Conservation (phyloP, 495 filamentous ascomycete genomes). For the Hyaloscypha variabilis region DNA sequence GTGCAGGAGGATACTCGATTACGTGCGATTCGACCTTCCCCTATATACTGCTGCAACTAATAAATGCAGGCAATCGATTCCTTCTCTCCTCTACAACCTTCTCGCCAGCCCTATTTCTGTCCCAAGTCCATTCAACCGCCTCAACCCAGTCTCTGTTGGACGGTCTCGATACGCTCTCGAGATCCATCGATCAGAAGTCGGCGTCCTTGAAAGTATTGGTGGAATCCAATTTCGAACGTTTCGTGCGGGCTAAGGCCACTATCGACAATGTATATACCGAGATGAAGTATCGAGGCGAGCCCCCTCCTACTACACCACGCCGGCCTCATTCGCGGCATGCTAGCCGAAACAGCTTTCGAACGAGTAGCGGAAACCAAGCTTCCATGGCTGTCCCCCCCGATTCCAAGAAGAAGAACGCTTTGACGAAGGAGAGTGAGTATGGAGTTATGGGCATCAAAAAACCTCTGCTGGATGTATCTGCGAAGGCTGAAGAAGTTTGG, state of each 20-base stretch:
- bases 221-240: slow-evolving; percentile 96
- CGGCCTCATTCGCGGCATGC: slow-evolving; percentile 58
- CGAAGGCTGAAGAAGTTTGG: slow-evolving; percentile 96
- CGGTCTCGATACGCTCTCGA: slow-evolving; percentile 80
- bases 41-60: slow-evolving; percentile 3
- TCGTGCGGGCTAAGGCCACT: slow-evolving; percentile 92
- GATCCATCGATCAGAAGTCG: slow-evolving; percentile 95
- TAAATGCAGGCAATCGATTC: slow-evolving; percentile 77
- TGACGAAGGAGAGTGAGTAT: slow-evolving; percentile 92
- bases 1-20: slow-evolving; percentile 84
- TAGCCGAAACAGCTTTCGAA: slow-evolving; percentile 64
- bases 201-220: slow-evolving; percentile 93
- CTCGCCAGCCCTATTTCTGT: slow-evolving; percentile 86
- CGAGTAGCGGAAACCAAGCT: slow-evolving; percentile 45
- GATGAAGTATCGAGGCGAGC: slow-evolving; percentile 85
- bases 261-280: slow-evolving; percentile 98
- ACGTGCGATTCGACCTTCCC: slow-evolving; percentile 53
- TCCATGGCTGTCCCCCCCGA: slow-evolving; percentile 35
- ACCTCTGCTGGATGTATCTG: slow-evolving; percentile 82
- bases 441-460: slow-evolving; percentile 87
- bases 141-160: slow-evolving; percentile 77
- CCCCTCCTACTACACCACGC: slow-evolving; percentile 49
- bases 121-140: slow-evolving; percentile 83
- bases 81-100: slow-evolving; percentile 94
- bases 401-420: slow-evolving; percentile 78